Percentiles rank a stretch among this genome's conserved stretches.
Evolutionary conservation across 768 basidiomycete species (phyloP).

Genomic region (Dendrothele bispora): DNA sequence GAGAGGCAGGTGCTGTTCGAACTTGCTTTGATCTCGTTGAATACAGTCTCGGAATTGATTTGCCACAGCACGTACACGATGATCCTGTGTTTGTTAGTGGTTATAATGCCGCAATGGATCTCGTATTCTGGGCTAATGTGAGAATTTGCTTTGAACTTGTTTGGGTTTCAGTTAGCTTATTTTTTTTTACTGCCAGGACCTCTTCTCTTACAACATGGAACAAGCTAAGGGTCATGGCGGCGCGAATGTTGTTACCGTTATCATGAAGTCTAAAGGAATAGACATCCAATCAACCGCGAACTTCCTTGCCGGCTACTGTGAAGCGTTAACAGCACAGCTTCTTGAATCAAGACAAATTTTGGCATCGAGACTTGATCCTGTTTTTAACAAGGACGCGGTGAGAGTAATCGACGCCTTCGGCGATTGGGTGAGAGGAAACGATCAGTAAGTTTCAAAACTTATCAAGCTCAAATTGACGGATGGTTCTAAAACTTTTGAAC

Average conservation of each 20-base stretch:
- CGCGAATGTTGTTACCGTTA: slow-evolving; percentile 69
- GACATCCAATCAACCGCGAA: slow-evolving; percentile 61
- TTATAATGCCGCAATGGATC: slow-evolving; percentile 60
- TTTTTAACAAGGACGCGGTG: slow-evolving; percentile 52
- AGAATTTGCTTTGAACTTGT: slow-evolving; percentile 20
- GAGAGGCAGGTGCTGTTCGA: slow-evolving; percentile 68
- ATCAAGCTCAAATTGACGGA: slow-evolving; percentile 10
- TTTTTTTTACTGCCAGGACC: slow-evolving; percentile 40
- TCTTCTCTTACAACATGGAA: slow-evolving; percentile 76
- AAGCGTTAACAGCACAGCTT: slow-evolving; percentile 50
- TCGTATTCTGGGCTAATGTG: slow-evolving; percentile 73
- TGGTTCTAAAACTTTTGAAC: neutral
- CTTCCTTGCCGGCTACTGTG: slow-evolving; percentile 51
- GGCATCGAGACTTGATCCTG: slow-evolving; percentile 51
- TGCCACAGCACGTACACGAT: slow-evolving; percentile 61
- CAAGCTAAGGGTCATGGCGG: slow-evolving; percentile 62
- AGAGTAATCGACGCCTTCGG: slow-evolving; percentile 57
- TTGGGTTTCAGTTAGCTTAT: neutral
- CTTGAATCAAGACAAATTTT: slow-evolving; percentile 43
- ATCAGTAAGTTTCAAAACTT: slow-evolving; percentile 46
- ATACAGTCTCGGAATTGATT: slow-evolving; percentile 59
- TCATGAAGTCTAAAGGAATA: slow-evolving; percentile 56
- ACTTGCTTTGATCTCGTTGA: slow-evolving; percentile 65
- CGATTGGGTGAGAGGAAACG: slow-evolving; percentile 63
- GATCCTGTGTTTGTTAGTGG: slow-evolving; percentile 53